A percentile compares a stretch with the other conserved stretches of the same genome.
phyloP scores from a whole-genome alignment of 140 eudicot genomes.

The Cichorium intybus region DNA sequence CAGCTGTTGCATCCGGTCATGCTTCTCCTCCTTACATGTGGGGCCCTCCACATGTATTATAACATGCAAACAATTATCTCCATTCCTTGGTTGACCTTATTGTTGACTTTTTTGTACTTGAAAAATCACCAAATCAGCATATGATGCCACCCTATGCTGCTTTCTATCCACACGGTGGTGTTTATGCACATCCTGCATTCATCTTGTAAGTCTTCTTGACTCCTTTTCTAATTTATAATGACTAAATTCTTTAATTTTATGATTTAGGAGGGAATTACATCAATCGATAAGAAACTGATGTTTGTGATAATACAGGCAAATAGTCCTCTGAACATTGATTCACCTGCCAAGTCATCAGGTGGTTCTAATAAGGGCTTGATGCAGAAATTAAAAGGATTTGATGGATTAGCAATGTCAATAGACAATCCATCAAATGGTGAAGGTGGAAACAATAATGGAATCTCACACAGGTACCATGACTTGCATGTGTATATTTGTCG shows the following conservation, averaged over 20 bases:
- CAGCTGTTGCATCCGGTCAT: conserved; percentile 79
- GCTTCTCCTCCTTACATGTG: conserved; percentile 91
- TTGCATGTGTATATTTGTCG: conserved; percentile 2
- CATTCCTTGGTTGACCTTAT: neutral
- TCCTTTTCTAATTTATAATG: neutral
- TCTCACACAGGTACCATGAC: conserved; percentile 60
- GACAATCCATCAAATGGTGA: conserved; percentile 63
- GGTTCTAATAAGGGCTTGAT: conserved; percentile 59
- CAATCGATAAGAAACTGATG: neutral
- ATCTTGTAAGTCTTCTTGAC: conserved; percentile 53
- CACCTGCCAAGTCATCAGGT: conserved; percentile 80
- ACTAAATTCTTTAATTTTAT: neutral
- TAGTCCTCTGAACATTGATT: conserved; percentile 64
- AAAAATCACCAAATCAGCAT: conserved; percentile 41
- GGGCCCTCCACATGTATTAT: conserved; percentile 95
- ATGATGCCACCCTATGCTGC: conserved; percentile 97
- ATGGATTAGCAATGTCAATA: conserved; percentile 86
- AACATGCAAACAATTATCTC: neutral
- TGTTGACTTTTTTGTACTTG: conserved; percentile 4
- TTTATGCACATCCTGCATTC: conserved; percentile 90
- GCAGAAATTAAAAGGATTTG: conserved; percentile 79
- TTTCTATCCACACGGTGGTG: conserved; percentile 90
- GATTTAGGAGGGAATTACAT: neutral
- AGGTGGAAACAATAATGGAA: conserved; percentile 48
- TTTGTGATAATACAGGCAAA: conserved; percentile 40